Conservation (phyloP, 2,329 filamentous ascomycete species). For the Penicillium rolfsii region DNA sequence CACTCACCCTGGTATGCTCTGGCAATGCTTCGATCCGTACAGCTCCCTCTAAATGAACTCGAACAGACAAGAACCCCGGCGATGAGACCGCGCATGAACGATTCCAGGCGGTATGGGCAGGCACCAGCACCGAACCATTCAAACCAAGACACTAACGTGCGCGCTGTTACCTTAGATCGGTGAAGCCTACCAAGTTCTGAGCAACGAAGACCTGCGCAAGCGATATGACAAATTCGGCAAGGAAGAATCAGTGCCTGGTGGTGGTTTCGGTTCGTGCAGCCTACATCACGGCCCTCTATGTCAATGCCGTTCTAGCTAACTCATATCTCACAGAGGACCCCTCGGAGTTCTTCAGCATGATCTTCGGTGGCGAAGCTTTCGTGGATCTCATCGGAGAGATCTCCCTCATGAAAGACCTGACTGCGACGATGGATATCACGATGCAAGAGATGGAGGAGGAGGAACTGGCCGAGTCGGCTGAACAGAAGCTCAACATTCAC, state of each 20-base stretch:
- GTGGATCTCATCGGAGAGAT: constrained; percentile 97
- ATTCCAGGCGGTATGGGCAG: constrained; percentile 75
- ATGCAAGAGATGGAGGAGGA: constrained; percentile 78
- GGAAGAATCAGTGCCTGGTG: constrained; percentile 85
- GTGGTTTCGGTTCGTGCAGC: constrained; percentile 73
- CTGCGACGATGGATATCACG: constrained; percentile 97
- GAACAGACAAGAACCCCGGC: constrained; percentile 90
- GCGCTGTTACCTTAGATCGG: constrained; percentile 56
- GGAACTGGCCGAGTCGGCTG: constrained; percentile 59
- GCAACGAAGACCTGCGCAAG: constrained; percentile 80
- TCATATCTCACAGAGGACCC: constrained; percentile 68
- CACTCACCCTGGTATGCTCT: constrained; percentile 76
- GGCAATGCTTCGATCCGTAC: no score
- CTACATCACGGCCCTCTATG: not conserved
- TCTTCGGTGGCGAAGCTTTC: constrained; percentile 96
- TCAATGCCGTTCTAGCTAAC: constrained; percentile 11
- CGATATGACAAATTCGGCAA: constrained; percentile 98
- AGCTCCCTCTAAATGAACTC: not conserved
- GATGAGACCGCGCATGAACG: constrained; percentile 91
- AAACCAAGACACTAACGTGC: constrained; percentile 14
- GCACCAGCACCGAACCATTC: not conserved
- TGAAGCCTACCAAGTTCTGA: constrained; percentile 77
- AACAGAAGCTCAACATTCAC: constrained; percentile 51
- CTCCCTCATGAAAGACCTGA: constrained; percentile 96
- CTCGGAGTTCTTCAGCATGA: constrained; percentile 96